These are phyloP conservation scores for Psidium friedrichsthalianum DNA, from an alignment of 345 rosid species.

Conservation along the genomic window DNA sequence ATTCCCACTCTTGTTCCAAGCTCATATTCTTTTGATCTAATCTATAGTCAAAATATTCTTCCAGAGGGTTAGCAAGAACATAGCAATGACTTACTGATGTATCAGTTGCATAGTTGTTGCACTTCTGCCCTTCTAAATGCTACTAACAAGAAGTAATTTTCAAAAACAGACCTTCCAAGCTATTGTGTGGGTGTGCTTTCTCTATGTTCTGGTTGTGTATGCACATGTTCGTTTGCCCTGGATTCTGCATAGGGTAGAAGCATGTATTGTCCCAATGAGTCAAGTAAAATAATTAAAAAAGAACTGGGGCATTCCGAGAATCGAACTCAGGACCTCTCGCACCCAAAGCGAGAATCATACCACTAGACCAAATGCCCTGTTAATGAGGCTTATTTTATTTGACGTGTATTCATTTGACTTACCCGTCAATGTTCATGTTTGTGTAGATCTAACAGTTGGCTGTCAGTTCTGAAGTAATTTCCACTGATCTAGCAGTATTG, in stretches of 20 bases:
- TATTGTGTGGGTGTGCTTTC: not conserved
- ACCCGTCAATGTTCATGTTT: not conserved
- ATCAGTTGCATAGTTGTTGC: not conserved
- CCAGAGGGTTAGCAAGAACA: not conserved
- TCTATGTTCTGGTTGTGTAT: not conserved
- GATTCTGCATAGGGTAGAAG: not conserved
- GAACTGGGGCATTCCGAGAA: constrained; percentile 64
- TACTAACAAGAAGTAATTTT: not conserved
- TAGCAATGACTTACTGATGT: not conserved
- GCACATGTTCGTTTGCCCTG: not conserved
- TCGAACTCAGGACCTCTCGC: constrained; percentile 86
- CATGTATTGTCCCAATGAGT: not conserved
- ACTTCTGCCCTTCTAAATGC: not conserved
- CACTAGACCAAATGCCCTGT: constrained; percentile 74
- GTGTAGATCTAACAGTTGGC: not conserved
- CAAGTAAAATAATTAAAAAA: not conserved
- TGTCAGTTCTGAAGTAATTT: not conserved
- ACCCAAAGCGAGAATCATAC: constrained; percentile 91
- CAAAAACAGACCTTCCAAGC: not conserved
- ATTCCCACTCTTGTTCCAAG: not conserved
- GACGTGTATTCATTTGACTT: not conserved
- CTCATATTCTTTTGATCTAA: not conserved
- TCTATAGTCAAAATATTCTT: not conserved
- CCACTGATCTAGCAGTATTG: not conserved
- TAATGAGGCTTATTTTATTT: not conserved